These are phyloP conservation scores for Trichoderma hamatum DNA, from an alignment of 2,329 filamentous ascomycete species.

Conservation along the genomic window DNA sequence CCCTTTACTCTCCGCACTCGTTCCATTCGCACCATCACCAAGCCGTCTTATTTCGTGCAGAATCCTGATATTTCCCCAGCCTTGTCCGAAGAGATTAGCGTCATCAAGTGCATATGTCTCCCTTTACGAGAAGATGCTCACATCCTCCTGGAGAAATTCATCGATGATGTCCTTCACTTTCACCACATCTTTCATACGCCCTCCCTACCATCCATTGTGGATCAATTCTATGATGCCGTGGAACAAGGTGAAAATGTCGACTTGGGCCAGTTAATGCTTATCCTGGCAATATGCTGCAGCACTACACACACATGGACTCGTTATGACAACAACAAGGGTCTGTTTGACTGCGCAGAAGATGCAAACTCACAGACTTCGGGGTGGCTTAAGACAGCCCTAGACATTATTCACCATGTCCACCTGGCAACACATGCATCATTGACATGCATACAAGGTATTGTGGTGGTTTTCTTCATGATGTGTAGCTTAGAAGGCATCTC, in stretches of 20 bases:
- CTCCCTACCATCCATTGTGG: constrained; percentile 33
- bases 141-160: constrained; percentile 39
- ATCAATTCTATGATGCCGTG: constrained; percentile 38
- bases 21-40: constrained; percentile 35
- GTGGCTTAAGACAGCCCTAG: constrained; percentile 43
- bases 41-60: constrained; percentile 39
- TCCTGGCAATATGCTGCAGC: constrained; percentile 38
- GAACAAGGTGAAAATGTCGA: constrained; percentile 32
- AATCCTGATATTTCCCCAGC: constrained; percentile 31
- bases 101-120: constrained; percentile 41
- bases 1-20: constrained; percentile 4
- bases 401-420: constrained; percentile 43
- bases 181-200: constrained; percentile 40
- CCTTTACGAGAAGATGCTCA: constrained; percentile 38
- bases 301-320: constrained; percentile 40
- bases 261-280: constrained; percentile 35
- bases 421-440: constrained; percentile 36
- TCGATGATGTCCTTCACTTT: constrained; percentile 37
- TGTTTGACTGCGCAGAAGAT: constrained; percentile 36
- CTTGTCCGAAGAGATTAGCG: constrained; percentile 33
- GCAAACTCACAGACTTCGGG: constrained; percentile 35
- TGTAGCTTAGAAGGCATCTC: constrained; percentile 46
- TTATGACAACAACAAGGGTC: constrained; percentile 33
- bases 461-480: constrained; percentile 43
- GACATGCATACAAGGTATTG: constrained; percentile 43